Evolutionary conservation across 208 protist species (phyloP).

Genomic region (Wallacemonas collosoma): DNA sequence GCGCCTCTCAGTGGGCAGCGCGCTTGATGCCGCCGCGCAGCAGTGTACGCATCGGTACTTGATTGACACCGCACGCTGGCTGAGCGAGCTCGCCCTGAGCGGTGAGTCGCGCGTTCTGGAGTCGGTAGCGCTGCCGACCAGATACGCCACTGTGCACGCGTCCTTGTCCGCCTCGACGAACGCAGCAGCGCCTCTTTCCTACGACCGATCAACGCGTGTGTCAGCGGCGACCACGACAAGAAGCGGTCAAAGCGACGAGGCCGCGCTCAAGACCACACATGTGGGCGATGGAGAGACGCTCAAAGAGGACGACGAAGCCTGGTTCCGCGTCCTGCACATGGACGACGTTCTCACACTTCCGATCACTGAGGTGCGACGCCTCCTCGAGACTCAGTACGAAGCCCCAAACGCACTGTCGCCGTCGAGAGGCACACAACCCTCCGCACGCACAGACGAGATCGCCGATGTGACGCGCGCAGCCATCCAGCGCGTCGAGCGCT

Average conservation of each 20-base stretch:
- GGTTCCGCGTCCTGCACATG: background rate
- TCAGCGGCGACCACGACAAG: no score
- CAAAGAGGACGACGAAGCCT: background rate
- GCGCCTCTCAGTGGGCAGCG: conserved; percentile 38
- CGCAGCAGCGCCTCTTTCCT: no score
- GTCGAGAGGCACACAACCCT: background rate
- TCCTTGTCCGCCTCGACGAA: no score
- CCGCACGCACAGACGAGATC: background rate
- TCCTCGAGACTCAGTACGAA: background rate
- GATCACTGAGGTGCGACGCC: background rate
- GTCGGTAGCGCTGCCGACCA: background rate
- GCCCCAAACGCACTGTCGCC: background rate
- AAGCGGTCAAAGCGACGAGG: no score
- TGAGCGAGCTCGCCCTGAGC: conserved; percentile 70
- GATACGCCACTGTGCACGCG: background rate
- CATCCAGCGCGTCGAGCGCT: conserved; percentile 23
- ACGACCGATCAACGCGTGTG: no score
- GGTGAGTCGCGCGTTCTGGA: conserved; percentile 27
- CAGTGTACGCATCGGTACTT: conserved; percentile 74
- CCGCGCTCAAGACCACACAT: background rate
- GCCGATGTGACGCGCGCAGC: background rate
- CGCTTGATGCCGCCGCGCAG: conserved; percentile 48
- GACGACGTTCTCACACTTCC: conserved; percentile 11
- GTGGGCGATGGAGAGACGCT: background rate
- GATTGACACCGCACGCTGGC: conserved; percentile 52